Percentiles rank a stretch among this genome's conserved stretches.
phyloP scores from a whole-genome alignment of 352 stramenopile genomes.

The Pythium apleroticum region DNA sequence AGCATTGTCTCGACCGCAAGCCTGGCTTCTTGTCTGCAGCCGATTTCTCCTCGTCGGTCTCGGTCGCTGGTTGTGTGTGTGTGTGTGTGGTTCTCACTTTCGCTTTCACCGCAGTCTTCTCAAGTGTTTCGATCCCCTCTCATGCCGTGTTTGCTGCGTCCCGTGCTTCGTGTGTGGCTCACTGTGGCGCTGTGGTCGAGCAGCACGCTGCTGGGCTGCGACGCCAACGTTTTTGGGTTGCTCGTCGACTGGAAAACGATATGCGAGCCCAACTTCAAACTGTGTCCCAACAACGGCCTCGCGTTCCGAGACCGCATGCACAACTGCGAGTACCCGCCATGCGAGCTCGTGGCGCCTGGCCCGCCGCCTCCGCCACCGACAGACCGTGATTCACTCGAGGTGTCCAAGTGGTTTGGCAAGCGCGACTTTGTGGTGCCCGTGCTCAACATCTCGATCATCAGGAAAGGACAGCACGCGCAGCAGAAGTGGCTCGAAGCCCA shows the following conservation, averaged over 20 bases:
- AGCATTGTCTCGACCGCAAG: neutral
- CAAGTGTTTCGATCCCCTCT: neutral
- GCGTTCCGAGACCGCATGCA: conserved; percentile 37
- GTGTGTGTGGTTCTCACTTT: no score
- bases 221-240: conserved; percentile 20
- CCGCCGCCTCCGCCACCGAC: conserved; percentile 11
- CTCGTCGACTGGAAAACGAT: conserved; percentile 33
- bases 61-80: no score
- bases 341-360: conserved; percentile 30
- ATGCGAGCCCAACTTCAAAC: conserved; percentile 38
- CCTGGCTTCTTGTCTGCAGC: neutral
- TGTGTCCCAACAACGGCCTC: conserved; percentile 40
- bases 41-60: no score
- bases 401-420: conserved; percentile 34
- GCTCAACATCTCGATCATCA: conserved; percentile 22
- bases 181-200: neutral
- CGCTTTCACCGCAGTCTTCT: neutral
- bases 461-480: conserved; percentile 24
- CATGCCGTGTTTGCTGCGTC: neutral
- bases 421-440: conserved; percentile 42
- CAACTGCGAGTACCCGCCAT: conserved; percentile 47
- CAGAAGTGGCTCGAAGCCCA: conserved; percentile 13
- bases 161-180: neutral
- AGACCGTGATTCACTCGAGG: conserved; percentile 19
- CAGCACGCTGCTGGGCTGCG: neutral